Conservation (phyloP, 306 rosid genomes). For the Mimosa bimucronata region DNA sequence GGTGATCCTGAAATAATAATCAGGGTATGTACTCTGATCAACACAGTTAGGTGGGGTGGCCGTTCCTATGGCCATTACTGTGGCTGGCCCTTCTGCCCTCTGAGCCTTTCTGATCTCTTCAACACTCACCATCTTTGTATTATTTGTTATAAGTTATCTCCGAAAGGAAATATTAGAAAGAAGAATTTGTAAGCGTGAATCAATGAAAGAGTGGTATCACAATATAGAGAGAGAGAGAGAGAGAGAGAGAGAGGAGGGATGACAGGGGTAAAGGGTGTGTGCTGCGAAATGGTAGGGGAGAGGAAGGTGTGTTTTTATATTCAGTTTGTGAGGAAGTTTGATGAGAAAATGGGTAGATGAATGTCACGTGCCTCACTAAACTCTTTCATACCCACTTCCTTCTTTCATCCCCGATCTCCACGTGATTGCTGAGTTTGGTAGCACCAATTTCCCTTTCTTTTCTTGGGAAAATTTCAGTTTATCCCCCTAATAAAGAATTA, state of each 20-base stretch:
- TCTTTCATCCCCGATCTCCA: no score
- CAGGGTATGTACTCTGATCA: conserved; percentile 55
- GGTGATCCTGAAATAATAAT: conserved; percentile 56
- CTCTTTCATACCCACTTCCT: background rate
- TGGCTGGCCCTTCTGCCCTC: conserved; percentile 61
- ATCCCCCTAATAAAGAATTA: no score
- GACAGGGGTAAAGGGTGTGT: background rate
- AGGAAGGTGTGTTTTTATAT: background rate
- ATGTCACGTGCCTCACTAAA: conserved; percentile 43
- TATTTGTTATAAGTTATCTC: background rate
- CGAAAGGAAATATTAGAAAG: background rate
- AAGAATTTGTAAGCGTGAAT: no score
- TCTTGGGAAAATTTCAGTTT: no score
- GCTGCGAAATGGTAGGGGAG: background rate
- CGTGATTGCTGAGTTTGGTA: no score
- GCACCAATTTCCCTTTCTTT: no score
- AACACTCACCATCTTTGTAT: conserved; percentile 51
- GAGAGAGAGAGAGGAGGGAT: background rate
- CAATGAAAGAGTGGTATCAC: no score
- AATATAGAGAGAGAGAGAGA: no score
- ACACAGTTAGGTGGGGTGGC: conserved; percentile 56
- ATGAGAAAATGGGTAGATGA: conserved; percentile 16
- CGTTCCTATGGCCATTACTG: conserved; percentile 59
- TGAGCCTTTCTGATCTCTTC: conserved; percentile 59
- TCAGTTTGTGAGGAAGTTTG: background rate